These are phyloP conservation scores for Stemphylium vesicarium DNA, from an alignment of 2,329 filamentous ascomycete genomes.

Conservation along the genomic window DNA sequence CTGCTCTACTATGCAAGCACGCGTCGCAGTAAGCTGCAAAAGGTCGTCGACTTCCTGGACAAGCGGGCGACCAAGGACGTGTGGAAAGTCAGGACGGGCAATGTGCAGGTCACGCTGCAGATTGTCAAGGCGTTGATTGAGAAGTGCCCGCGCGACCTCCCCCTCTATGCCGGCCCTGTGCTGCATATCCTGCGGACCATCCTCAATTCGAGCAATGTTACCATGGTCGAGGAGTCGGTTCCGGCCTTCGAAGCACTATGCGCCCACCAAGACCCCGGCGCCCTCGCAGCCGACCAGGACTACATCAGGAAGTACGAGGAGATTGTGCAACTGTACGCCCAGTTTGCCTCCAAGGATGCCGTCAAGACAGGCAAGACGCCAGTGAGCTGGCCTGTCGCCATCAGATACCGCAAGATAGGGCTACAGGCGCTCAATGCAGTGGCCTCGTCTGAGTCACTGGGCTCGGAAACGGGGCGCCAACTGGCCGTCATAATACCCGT, in stretches of 20 bases:
- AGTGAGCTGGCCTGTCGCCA: conserved; percentile 73
- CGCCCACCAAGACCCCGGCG: conserved; percentile 83
- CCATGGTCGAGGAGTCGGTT: conserved; percentile 89
- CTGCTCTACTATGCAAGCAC: conserved; percentile 96
- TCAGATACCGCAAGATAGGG: conserved; percentile 65
- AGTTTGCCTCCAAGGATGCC: conserved; percentile 72
- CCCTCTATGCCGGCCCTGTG: conserved; percentile 84
- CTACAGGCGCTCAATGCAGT: conserved; percentile 77
- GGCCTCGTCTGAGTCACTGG: conserved; percentile 78
- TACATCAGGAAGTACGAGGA: conserved; percentile 84
- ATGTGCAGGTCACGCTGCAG: conserved; percentile 92
- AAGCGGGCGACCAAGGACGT: conserved; percentile 93
- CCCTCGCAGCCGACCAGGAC: conserved; percentile 82
- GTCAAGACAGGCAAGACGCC: conserved; percentile 51
- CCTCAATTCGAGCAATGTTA: conserved; percentile 84
- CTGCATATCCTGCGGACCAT: conserved; percentile 84
- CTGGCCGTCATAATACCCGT: conserved; percentile 81
- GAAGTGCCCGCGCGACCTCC: conserved; percentile 87
- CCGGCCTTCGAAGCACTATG: conserved; percentile 89
- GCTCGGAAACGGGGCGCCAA: conserved; percentile 76
- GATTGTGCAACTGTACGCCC: conserved; percentile 79
- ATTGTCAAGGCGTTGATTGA: conserved; percentile 92
- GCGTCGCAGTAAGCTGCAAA: conserved; percentile 91
- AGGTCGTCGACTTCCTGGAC: conserved; percentile 93
- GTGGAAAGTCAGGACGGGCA: conserved; percentile 85